Conservation (phyloP, 108 stramenopile genomes). For the Nitzschia sp. region DNA sequence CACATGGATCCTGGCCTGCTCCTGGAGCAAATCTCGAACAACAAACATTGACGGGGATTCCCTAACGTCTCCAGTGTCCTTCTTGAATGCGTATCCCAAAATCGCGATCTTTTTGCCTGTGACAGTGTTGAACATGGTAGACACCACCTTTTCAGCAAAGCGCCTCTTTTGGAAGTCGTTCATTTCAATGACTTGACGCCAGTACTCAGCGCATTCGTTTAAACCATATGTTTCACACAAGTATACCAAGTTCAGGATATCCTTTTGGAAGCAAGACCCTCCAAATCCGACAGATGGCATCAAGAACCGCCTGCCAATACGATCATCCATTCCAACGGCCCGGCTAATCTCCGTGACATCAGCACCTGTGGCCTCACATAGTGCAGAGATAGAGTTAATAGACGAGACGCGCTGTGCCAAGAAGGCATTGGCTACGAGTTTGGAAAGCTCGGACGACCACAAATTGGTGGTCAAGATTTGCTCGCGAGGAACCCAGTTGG, state of each 20-base stretch:
- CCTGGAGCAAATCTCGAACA: conserved; percentile 91
- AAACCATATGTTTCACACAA: conserved; percentile 97
- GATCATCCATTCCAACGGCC: conserved; percentile 96
- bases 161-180: conserved; percentile 99
- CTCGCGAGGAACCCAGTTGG: conserved; percentile 95
- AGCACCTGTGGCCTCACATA: conserved; percentile 99
- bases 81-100: conserved; percentile 99
- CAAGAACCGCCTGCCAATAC: conserved; percentile 97
- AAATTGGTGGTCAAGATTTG: conserved; percentile 97
- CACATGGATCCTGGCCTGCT: conserved; percentile 91
- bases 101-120: conserved; percentile 99
- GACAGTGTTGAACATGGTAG: conserved; percentile 98
- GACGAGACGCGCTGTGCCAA: conserved; percentile 98
- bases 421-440: conserved; percentile 99
- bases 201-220: conserved; percentile 97
- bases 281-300: conserved; percentile 98
- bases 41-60: conserved; percentile 99
- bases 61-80: conserved; percentile 99
- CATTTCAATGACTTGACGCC: conserved; percentile 98
- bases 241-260: conserved; percentile 99
- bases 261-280: conserved; percentile 99
- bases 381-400: conserved; percentile 99
- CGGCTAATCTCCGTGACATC: conserved; percentile 95
- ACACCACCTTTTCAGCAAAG: conserved; percentile 95
- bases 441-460: conserved; percentile 98